Base-by-base conservation (phyloP, 345 rosid genomes). In the Dovyalis caffra region DNA sequence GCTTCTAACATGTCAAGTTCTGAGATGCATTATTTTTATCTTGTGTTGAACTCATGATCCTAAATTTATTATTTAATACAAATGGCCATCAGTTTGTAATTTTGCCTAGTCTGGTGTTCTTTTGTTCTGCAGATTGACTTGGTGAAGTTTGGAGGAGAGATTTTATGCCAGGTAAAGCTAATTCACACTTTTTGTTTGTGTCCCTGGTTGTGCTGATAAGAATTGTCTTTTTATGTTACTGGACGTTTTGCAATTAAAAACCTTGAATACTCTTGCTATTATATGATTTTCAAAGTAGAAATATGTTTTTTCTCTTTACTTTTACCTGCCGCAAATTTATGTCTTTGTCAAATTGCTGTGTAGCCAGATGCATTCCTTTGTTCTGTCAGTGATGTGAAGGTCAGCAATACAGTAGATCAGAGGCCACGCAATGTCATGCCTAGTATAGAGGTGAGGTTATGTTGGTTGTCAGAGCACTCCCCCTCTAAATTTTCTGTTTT, bases 281-380 rank as follows among this genome's bases (percentile, higher is more conserved):
- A n/a, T 8, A 43, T 72, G 63, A 28, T 58, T 53, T 45, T 23
- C 9, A 10, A 58, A 38, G 63, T 33, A 23, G 5, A 32, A 65
- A 51, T 65, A 66, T 34, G 14, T 70, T 58, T 9, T 9, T 12
- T 38, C 64, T 37, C 35, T 31, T n/a, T 73, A 1, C 62, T 21
- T 43, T 73, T 1, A 29, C 49, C 53, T 68, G 70, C 53, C 20
- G 71, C 71, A 76, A 65, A 63, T 72, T 78, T 70, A 66, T 81
- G 72, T 81, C 73, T 76, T 71, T 61, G 57, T 78, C 53, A 63
- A 61, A 64, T 72, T 87, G 75, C 68, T 85, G 74, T 90, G 85
- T 87, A 96, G 99, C 95, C 97, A 88, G 99, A 96, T 90, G 94
- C 98, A 76, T 96, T 96, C 79, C 93, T 96, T 69, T 96, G 97